Conservation (phyloP, 78 protist species). For the slime mould (Dictyostelium discoideum) region DNA sequence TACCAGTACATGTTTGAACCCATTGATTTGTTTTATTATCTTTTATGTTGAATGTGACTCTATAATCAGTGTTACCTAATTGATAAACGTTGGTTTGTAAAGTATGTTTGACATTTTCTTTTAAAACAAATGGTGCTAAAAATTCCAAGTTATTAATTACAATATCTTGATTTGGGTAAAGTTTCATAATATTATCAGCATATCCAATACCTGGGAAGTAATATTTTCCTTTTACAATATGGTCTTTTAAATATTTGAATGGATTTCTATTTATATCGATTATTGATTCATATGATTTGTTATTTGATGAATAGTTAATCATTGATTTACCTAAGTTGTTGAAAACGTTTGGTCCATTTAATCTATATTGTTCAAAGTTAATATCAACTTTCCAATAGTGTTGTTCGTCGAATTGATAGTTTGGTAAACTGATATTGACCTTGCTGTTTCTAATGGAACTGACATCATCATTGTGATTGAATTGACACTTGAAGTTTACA, state of each 20-base stretch:
- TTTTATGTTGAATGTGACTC: not conserved
- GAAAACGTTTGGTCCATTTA: not conserved
- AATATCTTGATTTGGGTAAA: not conserved
- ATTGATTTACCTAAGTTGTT: not conserved
- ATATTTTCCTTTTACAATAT: constrained; percentile 20
- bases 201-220: constrained; percentile 52
- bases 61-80: constrained; percentile 1
- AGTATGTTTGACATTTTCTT: not conserved
- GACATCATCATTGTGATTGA: not conserved
- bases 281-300: constrained; percentile 6
- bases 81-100: not conserved
- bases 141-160: constrained; percentile 25
- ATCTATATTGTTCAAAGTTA: not conserved
- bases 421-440: not conserved
- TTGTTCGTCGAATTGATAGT: not conserved
- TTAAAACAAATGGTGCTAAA: constrained; percentile 47
- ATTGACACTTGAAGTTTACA: not conserved
- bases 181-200: constrained; percentile 10
- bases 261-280: constrained; percentile 2
- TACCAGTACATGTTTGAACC: not conserved
- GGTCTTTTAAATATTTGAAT: constrained; percentile 52
- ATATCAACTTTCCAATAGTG: not conserved
- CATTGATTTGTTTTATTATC: constrained; percentile 15
- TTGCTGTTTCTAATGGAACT: not conserved
- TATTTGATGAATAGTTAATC: not conserved